These are phyloP conservation scores for Rutstroemia sp. DNA, from an alignment of 2,329 filamentous ascomycete genomes.

Conservation along the genomic window DNA sequence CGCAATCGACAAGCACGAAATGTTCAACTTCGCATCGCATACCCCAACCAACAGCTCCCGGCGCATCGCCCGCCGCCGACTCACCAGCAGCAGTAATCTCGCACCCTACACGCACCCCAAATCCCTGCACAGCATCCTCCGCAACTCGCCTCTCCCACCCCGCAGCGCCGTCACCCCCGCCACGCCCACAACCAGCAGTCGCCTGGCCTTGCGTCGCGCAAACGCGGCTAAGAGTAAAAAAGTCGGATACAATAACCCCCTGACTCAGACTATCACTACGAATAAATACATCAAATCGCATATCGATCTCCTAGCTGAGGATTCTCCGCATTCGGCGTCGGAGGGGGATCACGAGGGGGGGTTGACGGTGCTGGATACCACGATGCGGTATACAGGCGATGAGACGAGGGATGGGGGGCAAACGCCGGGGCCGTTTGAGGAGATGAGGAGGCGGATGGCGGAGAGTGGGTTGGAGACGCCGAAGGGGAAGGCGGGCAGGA, in stretches of 20 bases:
- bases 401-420: constrained; percentile 53
- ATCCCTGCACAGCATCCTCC: constrained; percentile 54
- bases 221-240: constrained; percentile 26
- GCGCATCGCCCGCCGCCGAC: constrained; percentile 33
- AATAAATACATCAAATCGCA: constrained; percentile 56
- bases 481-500: constrained; percentile 30
- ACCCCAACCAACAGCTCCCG: constrained; percentile 28
- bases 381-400: constrained; percentile 44
- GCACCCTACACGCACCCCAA: constrained; percentile 52
- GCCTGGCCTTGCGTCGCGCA: constrained; percentile 41
- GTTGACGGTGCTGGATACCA: constrained; percentile 40
- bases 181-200: constrained; percentile 45
- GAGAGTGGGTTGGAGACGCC: constrained; percentile 27
- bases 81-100: constrained; percentile 28
- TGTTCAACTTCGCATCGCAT: constrained; percentile 26
- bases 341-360: constrained; percentile 27
- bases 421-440: constrained; percentile 56
- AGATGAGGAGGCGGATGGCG: constrained; percentile 52
- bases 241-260: constrained; percentile 55
- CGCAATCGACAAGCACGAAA: constrained; percentile 14
- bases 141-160: constrained; percentile 57
- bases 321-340: constrained; percentile 30
- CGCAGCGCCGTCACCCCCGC: constrained; percentile 40
- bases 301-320: constrained; percentile 54
- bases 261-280: constrained; percentile 57